These are phyloP conservation scores for Blastobotrys petasosporus DNA, from an alignment of 1,139 yeast species.

Conservation along the genomic window DNA sequence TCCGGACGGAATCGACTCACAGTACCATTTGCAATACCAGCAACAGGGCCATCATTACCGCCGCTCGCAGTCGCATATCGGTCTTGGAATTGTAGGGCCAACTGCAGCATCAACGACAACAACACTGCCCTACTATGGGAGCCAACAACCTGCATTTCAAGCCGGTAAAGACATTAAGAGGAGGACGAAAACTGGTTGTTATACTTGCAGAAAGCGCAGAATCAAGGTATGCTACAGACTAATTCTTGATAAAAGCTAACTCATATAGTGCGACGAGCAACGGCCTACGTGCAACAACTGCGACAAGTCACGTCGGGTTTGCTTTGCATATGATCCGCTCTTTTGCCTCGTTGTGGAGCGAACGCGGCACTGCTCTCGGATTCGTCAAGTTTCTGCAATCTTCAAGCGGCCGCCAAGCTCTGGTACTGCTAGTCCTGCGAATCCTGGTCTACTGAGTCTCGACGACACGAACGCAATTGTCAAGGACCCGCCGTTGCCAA, in stretches of 20 bases:
- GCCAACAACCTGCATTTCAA: slow-evolving; percentile 18
- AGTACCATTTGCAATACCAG: no score
- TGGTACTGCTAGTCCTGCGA: not conserved
- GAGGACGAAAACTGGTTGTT: slow-evolving; percentile 67
- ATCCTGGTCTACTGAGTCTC: not conserved
- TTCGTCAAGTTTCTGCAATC: not conserved
- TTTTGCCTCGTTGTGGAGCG: slow-evolving; percentile 24
- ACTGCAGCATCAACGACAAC: slow-evolving; percentile 1
- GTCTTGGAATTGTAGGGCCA: no score
- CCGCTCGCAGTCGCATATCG: no score
- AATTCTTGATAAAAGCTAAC: not conserved
- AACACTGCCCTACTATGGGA: slow-evolving; percentile 3
- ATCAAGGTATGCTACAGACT: slow-evolving; percentile 31
- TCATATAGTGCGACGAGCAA: slow-evolving; percentile 54
- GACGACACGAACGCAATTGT: not conserved
- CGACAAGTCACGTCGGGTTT: slow-evolving; percentile 60
- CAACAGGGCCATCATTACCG: no score
- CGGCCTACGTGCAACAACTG: slow-evolving; percentile 72
- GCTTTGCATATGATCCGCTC: slow-evolving; percentile 55
- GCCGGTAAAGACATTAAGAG: slow-evolving; percentile 30
- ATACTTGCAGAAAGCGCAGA: slow-evolving; percentile 65
- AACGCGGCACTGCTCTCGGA: slow-evolving; percentile 13
- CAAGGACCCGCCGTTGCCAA: not conserved
- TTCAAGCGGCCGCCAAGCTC: not conserved
- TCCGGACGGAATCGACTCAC: no score